Evolutionary conservation across 1,284 basidiomycete species (phyloP), one percentile per base, ranked within the genome.

Genomic region (Pterulicium gracile): DNA sequence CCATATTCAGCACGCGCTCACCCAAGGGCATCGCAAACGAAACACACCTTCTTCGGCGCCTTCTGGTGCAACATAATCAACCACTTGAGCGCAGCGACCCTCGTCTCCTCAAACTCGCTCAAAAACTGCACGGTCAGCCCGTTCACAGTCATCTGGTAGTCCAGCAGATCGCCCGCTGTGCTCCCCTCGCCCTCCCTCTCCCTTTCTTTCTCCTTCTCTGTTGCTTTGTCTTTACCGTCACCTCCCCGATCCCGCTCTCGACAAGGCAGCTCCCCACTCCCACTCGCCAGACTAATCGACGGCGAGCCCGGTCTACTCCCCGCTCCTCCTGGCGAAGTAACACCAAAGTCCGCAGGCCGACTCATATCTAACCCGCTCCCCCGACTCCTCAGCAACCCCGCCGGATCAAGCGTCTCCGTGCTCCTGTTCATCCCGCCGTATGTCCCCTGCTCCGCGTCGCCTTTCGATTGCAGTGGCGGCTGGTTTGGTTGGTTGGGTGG

Each of bases 11-110:
- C 3, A 18, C 17, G 14, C 20, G 4, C 22, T 22, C n/a, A 19
- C 7, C 22, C 24, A 15, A 45, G 21, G 40, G 1, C 47, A 21
- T 10, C 13, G 45, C 15, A 32, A n/a, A n/a, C n/a, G 15, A 50
- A 46, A 45, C 61, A 35, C 51, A 85, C 89, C 77, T 95, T 96
- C 63, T 85, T 88, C 0, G 96, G 96, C 15, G 91, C 90, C 60
- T 98, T 98, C 59, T 93, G 87, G 65, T 99, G 96, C 46, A 99
- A 68, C 96, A 99, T 99, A 44, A 97, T 82, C 23, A 99, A 69
- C 96, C 96, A 99, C 65, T 96, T 93, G 53, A 99, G 68, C 2
- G 95, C 93, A 19, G 92, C 90, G 3, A 98, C 89, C 36, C 95
- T 72, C 1, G 96, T 98, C 60, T 97, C 92, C 57, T 96, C 95